Evolutionary conservation across 352 stramenopile genomes (phyloP).

Genomic region (Globisporangium uncinulatum): DNA sequence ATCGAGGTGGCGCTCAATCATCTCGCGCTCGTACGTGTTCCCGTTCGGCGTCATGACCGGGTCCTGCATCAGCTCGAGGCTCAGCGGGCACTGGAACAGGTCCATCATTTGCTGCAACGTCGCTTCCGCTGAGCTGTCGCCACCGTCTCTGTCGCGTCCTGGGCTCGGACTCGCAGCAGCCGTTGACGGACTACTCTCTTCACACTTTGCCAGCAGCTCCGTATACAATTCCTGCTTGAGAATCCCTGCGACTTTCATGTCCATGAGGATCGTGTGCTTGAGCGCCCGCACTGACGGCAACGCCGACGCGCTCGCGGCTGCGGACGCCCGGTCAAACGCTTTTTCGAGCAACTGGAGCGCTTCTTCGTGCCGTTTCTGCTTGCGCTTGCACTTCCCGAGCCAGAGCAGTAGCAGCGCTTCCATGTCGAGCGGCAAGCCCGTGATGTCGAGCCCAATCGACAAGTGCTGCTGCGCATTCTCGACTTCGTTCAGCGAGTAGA

Average conservation of each 20-base stretch:
- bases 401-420: conserved; percentile 52
- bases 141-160: conserved; percentile 7
- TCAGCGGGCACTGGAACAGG: conserved; percentile 64
- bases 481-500: conserved; percentile 43
- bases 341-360: conserved; percentile 38
- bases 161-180: too few relatives aligned
- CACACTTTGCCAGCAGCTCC: conserved; percentile 25
- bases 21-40: conserved; percentile 71
- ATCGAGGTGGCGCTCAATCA: conserved; percentile 71
- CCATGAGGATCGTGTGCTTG: conserved; percentile 48
- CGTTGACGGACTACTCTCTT: too few relatives aligned
- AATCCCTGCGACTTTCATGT: conserved; percentile 59
- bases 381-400: conserved; percentile 58
- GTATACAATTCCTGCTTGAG: conserved; percentile 42
- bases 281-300: conserved; percentile 28
- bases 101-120: conserved; percentile 67
- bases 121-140: conserved; percentile 17
- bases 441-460: conserved; percentile 31
- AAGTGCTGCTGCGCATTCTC: conserved; percentile 42
- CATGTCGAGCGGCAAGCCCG: conserved; percentile 26
- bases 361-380: conserved; percentile 43
- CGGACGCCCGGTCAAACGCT: conserved; percentile 45
- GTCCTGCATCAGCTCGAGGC: conserved; percentile 73
- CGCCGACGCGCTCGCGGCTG: conserved; percentile 24
- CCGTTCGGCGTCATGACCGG: conserved; percentile 65